Conservation (phyloP, 106 monocot species). For the Dendrobium catenatum region DNA sequence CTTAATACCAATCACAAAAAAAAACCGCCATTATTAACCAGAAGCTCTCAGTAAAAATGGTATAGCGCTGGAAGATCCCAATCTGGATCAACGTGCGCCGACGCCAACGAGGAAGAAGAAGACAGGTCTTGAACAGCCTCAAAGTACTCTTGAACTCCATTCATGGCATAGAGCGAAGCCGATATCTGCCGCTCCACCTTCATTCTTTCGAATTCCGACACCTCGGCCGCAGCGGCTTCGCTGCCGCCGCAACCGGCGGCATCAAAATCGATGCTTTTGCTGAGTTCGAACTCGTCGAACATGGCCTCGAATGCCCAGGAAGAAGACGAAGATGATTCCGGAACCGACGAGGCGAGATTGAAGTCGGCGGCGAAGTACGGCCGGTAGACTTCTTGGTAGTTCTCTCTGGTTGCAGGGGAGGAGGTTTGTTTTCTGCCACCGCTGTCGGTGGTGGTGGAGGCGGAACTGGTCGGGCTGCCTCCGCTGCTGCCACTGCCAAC, state of each 20-base stretch:
- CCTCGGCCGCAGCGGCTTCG: not conserved
- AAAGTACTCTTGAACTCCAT: slow-evolving; percentile 55
- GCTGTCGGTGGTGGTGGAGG: not conserved
- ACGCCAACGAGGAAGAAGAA: slow-evolving; percentile 2
- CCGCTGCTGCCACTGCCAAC: not conserved
- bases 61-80: slow-evolving; percentile 39
- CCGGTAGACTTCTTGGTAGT: not conserved
- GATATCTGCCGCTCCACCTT: slow-evolving; percentile 56
- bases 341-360: not conserved
- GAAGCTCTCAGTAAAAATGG: slow-evolving; percentile 21
- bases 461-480: not conserved
- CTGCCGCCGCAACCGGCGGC: not conserved
- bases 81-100: slow-evolving; percentile 7
- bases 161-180: slow-evolving; percentile 42
- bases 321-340: not conserved
- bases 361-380: not conserved
- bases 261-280: not conserved
- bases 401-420: not conserved
- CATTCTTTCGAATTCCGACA: slow-evolving; percentile 35
- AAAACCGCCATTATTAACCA: not conserved
- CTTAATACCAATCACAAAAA: not conserved
- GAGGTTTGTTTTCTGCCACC: not conserved
- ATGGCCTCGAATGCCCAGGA: slow-evolving; percentile 8
- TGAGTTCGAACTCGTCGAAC: not conserved
- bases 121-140: slow-evolving; percentile 28